Evolutionary conservation across 176 grass and related monocot genomes (phyloP).

Genomic region (Musa acuminata): DNA sequence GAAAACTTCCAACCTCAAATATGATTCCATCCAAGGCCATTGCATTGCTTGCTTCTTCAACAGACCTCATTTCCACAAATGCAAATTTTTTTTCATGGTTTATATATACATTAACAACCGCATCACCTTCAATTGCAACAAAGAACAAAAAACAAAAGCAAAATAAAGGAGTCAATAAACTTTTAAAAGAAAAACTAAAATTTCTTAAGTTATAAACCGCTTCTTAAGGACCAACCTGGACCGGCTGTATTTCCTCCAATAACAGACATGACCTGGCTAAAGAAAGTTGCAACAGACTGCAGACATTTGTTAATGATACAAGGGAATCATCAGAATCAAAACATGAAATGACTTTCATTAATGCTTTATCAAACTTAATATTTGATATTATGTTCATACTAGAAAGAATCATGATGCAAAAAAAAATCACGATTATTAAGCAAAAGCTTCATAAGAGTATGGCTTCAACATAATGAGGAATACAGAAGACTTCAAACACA

Average conservation of each 20-base stretch:
- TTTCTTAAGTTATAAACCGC: neutral
- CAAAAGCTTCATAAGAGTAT: no score
- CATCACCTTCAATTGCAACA: constrained; percentile 43
- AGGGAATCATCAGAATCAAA: neutral
- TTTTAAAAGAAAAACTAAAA: neutral
- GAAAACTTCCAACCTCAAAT: constrained; percentile 45
- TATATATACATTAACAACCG: constrained; percentile 97
- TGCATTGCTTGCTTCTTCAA: constrained; percentile 98
- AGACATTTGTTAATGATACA: neutral
- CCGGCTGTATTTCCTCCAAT: constrained; percentile 95
- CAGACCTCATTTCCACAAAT: constrained; percentile 99
- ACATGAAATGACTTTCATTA: no score
- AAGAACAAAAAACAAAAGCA: neutral
- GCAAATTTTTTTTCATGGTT: constrained; percentile 99
- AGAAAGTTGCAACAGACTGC: constrained; percentile 90
- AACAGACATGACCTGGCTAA: constrained; percentile 93
- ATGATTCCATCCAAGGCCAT: constrained; percentile 98
- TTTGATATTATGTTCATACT: no score
- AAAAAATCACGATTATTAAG: no score
- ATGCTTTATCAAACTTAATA: no score
- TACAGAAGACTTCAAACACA: no score
- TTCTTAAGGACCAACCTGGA: constrained; percentile 45
- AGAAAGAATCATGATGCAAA: no score
- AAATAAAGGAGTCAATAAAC: neutral
- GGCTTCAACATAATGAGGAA: no score